phyloP scores from a whole-genome alignment of 2,329 filamentous ascomycete species.

The Zymoseptoria crescenta region DNA sequence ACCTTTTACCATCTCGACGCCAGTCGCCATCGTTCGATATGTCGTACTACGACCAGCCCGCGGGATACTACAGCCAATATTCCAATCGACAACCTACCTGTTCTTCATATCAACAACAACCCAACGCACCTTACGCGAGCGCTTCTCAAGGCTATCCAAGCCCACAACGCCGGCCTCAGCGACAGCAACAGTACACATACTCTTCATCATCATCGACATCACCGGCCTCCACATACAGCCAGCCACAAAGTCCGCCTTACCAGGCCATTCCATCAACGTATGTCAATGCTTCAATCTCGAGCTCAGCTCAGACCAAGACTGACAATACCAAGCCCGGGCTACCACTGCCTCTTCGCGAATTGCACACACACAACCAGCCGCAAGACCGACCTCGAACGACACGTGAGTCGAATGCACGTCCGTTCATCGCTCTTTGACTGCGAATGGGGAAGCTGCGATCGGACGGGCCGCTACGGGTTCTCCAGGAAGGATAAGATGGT shows the following conservation, averaged over 20 bases:
- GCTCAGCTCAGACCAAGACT: neutral
- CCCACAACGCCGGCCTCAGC: neutral
- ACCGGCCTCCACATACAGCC: neutral
- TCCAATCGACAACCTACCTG: neutral
- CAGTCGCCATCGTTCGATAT: neutral
- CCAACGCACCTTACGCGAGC: neutral
- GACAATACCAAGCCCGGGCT: constrained; percentile 19
- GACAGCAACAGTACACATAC: neutral
- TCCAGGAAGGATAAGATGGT: constrained; percentile 49
- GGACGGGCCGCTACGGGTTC: constrained; percentile 43
- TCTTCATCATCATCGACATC: neutral
- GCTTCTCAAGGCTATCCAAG: neutral
- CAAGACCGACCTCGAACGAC: constrained; percentile 43
- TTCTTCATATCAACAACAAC: neutral
- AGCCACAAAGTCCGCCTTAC: neutral
- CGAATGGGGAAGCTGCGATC: constrained; percentile 35
- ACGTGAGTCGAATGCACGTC: constrained; percentile 41
- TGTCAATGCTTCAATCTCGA: constrained; percentile 5
- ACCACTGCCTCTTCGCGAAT: constrained; percentile 14
- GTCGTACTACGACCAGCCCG: neutral
- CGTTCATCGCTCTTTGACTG: constrained; percentile 37
- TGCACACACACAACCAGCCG: constrained; percentile 34
- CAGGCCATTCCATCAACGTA: neutral
- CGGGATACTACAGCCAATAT: neutral
- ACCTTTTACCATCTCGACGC: neutral